Percentiles rank a stretch among this genome's conserved stretches.
These are phyloP conservation scores for Cladophialophora immunda DNA, from an alignment of 2,329 filamentous ascomycete species.

Conservation along the genomic window DNA sequence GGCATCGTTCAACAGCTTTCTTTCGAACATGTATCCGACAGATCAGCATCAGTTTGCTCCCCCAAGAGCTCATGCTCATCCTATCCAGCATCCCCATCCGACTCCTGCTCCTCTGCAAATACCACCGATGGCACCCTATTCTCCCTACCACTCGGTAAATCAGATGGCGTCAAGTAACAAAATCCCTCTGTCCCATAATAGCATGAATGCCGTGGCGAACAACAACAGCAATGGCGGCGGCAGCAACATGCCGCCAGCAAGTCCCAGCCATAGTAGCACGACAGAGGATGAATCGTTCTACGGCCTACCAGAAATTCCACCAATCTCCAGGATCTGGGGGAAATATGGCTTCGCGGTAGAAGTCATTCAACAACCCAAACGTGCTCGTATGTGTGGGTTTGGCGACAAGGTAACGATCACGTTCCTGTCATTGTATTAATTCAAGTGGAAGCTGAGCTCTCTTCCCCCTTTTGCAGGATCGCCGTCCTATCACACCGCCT, in stretches of 20 bases:
- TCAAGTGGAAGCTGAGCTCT: slow-evolving; percentile 18
- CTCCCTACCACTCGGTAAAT: slow-evolving; percentile 25
- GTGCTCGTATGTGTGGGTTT: slow-evolving; percentile 98
- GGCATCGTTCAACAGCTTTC: background rate
- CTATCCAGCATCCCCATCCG: slow-evolving; percentile 16
- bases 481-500: slow-evolving; percentile 92
- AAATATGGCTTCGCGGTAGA: slow-evolving; percentile 67
- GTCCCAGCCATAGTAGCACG: slow-evolving; percentile 47
- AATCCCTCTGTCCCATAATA: slow-evolving; percentile 4
- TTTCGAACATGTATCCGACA: slow-evolving; percentile 27
- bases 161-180: background rate
- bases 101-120: slow-evolving; percentile 22
- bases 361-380: slow-evolving; percentile 88
- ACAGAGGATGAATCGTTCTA: slow-evolving; percentile 33
- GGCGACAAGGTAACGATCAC: slow-evolving; percentile 81
- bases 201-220: slow-evolving; percentile 1
- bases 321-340: slow-evolving; percentile 52
- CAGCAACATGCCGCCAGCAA: slow-evolving; percentile 39
- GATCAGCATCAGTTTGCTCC: slow-evolving; percentile 25
- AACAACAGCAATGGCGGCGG: slow-evolving; percentile 41
- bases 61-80: slow-evolving; percentile 19
- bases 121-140: slow-evolving; percentile 19
- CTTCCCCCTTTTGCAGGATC: slow-evolving; percentile 68
- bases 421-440: background rate
- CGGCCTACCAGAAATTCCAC: slow-evolving; percentile 46